Evolutionary conservation across 805 yeast species (phyloP).

Genomic region (Ogataea kodamae): DNA sequence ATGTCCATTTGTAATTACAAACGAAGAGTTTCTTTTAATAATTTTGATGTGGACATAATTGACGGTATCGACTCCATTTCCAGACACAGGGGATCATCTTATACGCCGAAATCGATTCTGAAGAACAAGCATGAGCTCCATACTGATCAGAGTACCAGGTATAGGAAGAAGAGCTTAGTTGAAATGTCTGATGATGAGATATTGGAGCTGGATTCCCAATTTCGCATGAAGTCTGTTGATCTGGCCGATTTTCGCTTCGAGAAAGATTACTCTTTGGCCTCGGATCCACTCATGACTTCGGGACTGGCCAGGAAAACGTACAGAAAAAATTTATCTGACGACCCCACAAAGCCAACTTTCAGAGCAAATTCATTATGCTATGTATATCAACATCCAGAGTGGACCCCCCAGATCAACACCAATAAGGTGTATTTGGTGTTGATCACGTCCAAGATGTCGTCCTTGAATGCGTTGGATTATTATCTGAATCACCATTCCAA

Average conservation of each 20-base stretch:
- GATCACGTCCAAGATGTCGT: conserved; percentile 61
- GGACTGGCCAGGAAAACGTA: conserved; percentile 21
- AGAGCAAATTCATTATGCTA: conserved; percentile 34
- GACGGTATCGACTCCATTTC: conserved; percentile 1
- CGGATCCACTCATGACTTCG: conserved; percentile 16
- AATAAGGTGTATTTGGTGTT: conserved; percentile 42
- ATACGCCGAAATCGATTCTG: conserved; percentile 6
- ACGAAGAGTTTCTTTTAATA: conserved; percentile 15
- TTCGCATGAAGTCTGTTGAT: conserved; percentile 37
- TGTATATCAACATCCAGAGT: conserved; percentile 43
- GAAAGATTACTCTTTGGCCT: conserved; percentile 30
- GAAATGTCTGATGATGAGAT: conserved; percentile 54
- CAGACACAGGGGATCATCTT: conserved; percentile 1
- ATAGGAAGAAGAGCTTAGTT: conserved; percentile 42
- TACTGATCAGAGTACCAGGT: conserved; percentile 1
- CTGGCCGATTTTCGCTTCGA: conserved; percentile 45
- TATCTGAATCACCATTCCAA: conserved; percentile 46
- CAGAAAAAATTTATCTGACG: conserved; percentile 24
- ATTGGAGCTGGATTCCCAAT: conserved; percentile 53
- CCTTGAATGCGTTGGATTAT: conserved; percentile 76
- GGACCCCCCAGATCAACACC: conserved; percentile 18
- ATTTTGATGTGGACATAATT: conserved; percentile 11
- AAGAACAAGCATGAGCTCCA: conserved; percentile 5
- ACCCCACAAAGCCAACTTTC: conserved; percentile 35
- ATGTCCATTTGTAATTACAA: conserved; percentile 3